Evolutionary conservation across 331 rosid species (phyloP).

Genomic region (Malus hybrid): DNA sequence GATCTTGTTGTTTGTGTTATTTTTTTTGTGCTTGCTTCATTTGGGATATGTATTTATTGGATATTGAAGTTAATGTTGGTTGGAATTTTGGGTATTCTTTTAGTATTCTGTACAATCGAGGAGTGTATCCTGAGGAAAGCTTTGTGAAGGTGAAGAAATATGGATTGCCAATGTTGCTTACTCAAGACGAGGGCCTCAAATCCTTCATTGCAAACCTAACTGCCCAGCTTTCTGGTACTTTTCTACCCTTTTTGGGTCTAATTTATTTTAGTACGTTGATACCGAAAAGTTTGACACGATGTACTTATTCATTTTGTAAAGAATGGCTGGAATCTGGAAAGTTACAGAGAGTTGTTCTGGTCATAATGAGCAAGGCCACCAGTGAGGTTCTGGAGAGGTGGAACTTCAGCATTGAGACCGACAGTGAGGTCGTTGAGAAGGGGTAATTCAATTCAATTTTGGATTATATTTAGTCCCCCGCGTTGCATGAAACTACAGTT

Average conservation of each 20-base stretch:
- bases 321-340: constrained; percentile 97
- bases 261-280: not conserved
- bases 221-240: constrained; percentile 77
- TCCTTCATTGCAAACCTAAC: constrained; percentile 65
- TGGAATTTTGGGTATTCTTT: not conserved
- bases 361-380: constrained; percentile 76
- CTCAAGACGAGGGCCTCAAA: constrained; percentile 80
- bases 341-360: constrained; percentile 87
- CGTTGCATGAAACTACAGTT: not conserved
- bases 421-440: constrained; percentile 64
- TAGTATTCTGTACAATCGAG: constrained; percentile 86
- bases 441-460: constrained; percentile 36
- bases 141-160: constrained; percentile 85
- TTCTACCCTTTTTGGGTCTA: not conserved
- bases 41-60: not conserved
- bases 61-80: not conserved
- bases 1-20: not conserved
- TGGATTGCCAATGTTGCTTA: constrained; percentile 88
- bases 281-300: not conserved
- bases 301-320: constrained; percentile 16
- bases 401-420: constrained; percentile 93
- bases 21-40: not conserved
- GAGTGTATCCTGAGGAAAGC: constrained; percentile 88
- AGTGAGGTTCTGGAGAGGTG: constrained; percentile 88
- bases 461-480: not conserved